phyloP scores from a whole-genome alignment of 139 green algal genomes.

The Spirogloea muscicola region DNA sequence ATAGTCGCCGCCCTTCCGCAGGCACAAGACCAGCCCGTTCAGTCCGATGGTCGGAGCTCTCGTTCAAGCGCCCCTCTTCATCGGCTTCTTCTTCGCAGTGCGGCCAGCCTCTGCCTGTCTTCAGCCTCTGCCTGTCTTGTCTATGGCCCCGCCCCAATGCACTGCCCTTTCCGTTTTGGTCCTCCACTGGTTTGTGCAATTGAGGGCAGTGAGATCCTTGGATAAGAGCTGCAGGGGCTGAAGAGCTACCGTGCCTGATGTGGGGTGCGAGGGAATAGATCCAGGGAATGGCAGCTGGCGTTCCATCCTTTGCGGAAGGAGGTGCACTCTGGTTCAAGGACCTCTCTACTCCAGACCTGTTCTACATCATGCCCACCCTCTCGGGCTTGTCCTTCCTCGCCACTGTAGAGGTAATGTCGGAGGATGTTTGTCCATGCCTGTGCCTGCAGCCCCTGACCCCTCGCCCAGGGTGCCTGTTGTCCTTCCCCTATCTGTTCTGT shows the following conservation, averaged over 20 bases:
- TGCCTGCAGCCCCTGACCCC: no score
- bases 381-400: conserved; percentile 64
- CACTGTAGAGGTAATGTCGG: conserved; percentile 53
- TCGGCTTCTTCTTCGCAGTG: conserved; percentile 65
- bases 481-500: no score
- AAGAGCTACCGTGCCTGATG: background rate
- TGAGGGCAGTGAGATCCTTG: background rate
- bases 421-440: no score
- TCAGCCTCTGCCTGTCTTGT: conserved; percentile 50
- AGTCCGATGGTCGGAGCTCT: conserved; percentile 53
- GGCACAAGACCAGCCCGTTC: conserved; percentile 53
- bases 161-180: background rate
- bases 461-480: no score
- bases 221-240: background rate
- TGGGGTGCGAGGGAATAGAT: conserved; percentile 24
- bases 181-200: background rate
- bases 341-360: conserved; percentile 74
- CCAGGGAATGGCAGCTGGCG: conserved; percentile 9
- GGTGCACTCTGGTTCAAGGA: conserved; percentile 79
- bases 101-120: no score
- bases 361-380: conserved; percentile 70
- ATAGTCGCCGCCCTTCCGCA: no score
- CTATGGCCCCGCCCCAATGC: conserved; percentile 15
- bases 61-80: conserved; percentile 63
- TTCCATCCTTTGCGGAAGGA: conserved; percentile 66